phyloP scores from a whole-genome alignment of 2,329 filamentous ascomycete species.

The Fusarium sulawesiense region DNA sequence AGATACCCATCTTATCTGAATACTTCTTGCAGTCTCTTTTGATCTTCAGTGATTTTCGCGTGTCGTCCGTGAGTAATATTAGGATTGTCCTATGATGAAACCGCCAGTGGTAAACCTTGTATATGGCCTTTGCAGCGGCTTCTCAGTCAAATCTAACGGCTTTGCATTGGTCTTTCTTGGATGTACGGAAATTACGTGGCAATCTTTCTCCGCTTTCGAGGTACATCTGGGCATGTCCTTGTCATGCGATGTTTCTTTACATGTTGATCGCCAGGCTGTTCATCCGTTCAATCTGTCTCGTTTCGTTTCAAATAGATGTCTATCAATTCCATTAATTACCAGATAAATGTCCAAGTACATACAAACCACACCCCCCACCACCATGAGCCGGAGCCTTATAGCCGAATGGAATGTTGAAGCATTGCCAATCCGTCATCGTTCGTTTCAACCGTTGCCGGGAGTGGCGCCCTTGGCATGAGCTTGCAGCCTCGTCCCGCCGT shows the following conservation, averaged over 20 bases:
- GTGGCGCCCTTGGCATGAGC: slow-evolving; percentile 33
- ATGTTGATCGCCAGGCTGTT: background rate
- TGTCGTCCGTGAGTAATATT: background rate
- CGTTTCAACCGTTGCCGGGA: slow-evolving; percentile 36
- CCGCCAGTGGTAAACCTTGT: background rate
- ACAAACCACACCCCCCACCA: slow-evolving; percentile 2
- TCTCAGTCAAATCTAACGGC: background rate
- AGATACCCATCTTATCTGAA: slow-evolving; percentile 27
- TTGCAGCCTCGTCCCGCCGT: slow-evolving; percentile 3
- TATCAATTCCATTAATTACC: background rate
- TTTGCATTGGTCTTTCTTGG: background rate
- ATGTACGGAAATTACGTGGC: background rate
- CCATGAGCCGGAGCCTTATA: background rate
- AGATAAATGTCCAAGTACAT: background rate
- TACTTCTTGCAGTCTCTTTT: background rate
- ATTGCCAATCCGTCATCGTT: slow-evolving; percentile 20
- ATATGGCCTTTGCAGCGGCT: background rate
- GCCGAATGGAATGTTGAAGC: slow-evolving; percentile 22
- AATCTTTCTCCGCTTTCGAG: background rate
- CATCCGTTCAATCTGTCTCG: slow-evolving; percentile 1
- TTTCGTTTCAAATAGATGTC: slow-evolving; percentile 1
- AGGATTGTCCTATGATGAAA: slow-evolving; percentile 10
- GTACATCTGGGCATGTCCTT: slow-evolving; percentile 5
- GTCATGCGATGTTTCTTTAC: background rate
- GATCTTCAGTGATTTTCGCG: background rate